These are phyloP conservation scores for Leptomonas seymouri DNA, from an alignment of 208 protist species.

Conservation along the genomic window DNA sequence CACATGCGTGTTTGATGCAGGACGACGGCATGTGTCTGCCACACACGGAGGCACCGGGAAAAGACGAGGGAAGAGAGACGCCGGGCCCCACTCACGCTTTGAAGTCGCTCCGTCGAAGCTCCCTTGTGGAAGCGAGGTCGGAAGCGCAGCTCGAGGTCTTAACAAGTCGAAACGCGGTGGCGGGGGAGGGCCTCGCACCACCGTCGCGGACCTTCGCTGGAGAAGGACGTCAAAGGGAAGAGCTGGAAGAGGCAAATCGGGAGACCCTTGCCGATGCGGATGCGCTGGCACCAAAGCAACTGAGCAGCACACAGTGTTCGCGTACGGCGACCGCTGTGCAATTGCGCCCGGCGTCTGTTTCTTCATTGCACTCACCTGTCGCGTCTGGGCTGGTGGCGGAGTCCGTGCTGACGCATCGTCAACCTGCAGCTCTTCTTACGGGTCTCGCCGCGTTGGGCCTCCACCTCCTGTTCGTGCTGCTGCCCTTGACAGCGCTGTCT, in stretches of 20 bases:
- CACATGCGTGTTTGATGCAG: background rate
- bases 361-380: background rate
- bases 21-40: slow-evolving; percentile 5
- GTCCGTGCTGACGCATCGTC: slow-evolving; percentile 21
- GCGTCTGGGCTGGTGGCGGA: slow-evolving; percentile 10
- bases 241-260: too few relatives aligned
- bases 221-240: too few relatives aligned
- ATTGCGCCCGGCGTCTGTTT: background rate
- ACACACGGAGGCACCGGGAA: background rate
- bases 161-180: too few relatives aligned
- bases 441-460: slow-evolving; percentile 18
- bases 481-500: slow-evolving; percentile 12
- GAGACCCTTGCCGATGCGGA: too few relatives aligned
- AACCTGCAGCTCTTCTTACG: slow-evolving; percentile 20
- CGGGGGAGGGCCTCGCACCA: too few relatives aligned
- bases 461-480: slow-evolving; percentile 14
- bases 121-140: too few relatives aligned
- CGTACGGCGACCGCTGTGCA: background rate
- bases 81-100: too few relatives aligned
- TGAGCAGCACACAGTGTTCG: background rate
- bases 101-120: too few relatives aligned
- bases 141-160: too few relatives aligned
- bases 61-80: background rate
- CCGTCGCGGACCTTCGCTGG: too few relatives aligned
- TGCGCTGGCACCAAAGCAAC: background rate